Conservation (phyloP, 192 early-diverging fungal genomes). For the Spizellomyces sp. region DNA sequence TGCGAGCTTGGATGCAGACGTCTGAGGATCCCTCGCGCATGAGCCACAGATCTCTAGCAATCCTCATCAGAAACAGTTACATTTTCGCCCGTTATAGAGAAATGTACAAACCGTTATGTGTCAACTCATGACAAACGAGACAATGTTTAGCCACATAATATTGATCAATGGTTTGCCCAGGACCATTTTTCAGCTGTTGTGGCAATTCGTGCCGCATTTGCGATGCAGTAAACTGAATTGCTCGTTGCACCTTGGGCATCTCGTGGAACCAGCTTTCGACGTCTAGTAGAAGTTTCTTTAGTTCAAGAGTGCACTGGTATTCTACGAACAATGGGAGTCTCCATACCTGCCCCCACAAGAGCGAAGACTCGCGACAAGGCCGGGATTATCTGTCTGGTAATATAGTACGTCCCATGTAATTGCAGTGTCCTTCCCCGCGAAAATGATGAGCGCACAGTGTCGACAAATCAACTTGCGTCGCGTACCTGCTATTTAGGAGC, state of each 20-base stretch:
- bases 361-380: conserved; percentile 77
- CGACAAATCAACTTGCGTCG: neutral
- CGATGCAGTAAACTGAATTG: conserved; percentile 40
- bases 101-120: conserved; percentile 16
- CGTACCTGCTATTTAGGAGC: conserved; percentile 46
- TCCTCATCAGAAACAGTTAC: no score
- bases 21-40: neutral
- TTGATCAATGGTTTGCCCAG: conserved; percentile 60
- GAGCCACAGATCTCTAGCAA: no score
- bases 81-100: neutral
- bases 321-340: neutral
- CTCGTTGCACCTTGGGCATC: conserved; percentile 67
- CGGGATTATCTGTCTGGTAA: conserved; percentile 82
- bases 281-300: conserved; percentile 55
- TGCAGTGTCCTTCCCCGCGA: conserved; percentile 58
- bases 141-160: conserved; percentile 72
- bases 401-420: conserved; percentile 82
- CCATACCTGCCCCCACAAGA: conserved; percentile 69
- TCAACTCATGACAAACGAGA: conserved; percentile 56
- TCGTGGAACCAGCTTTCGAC: conserved; percentile 69
- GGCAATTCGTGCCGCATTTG: conserved; percentile 24
- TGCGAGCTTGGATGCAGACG: conserved; percentile 18
- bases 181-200: conserved; percentile 5
- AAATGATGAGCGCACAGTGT: conserved; percentile 9
- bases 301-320: conserved; percentile 25